A percentile compares a stretch with the other conserved stretches of the same genome.
phyloP scores from a whole-genome alignment of 148 eudicot genomes.

The Persicaria tinctoria region DNA sequence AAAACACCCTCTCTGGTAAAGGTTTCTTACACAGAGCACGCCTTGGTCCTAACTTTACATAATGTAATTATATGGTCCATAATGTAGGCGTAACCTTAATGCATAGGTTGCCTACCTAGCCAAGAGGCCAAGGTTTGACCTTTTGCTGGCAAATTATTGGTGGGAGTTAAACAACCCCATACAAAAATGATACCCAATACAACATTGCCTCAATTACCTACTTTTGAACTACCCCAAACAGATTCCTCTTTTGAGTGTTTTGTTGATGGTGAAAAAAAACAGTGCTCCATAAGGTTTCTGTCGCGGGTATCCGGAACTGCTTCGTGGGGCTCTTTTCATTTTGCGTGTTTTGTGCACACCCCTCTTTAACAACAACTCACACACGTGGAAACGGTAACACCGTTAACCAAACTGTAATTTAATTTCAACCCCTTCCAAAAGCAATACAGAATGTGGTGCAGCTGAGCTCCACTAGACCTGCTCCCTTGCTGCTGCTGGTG shows the following conservation, averaged over 20 bases:
- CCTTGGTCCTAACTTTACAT: neutral
- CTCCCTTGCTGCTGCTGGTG: neutral
- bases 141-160: neutral
- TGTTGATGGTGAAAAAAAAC: too few relatives aligned
- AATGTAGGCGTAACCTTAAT: neutral
- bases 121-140: neutral
- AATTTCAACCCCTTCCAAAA: neutral
- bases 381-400: too few relatives aligned
- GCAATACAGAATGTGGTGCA: neutral
- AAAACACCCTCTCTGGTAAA: neutral
- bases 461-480: neutral
- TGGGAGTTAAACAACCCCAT: slow-evolving; percentile 2
- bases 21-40: neutral
- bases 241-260: too few relatives aligned
- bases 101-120: too few relatives aligned
- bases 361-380: neutral
- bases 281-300: too few relatives aligned
- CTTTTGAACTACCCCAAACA: neutral
- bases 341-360: too few relatives aligned
- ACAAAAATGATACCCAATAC: neutral
- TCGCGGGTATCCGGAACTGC: too few relatives aligned
- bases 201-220: neutral
- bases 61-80: neutral
- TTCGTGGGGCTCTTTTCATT: too few relatives aligned
- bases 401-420: too few relatives aligned